Evolutionary conservation across 192 early-diverging fungal genomes (phyloP), one percentile per base, ranked within the genome.

Genomic region (Coemansia sp.): DNA sequence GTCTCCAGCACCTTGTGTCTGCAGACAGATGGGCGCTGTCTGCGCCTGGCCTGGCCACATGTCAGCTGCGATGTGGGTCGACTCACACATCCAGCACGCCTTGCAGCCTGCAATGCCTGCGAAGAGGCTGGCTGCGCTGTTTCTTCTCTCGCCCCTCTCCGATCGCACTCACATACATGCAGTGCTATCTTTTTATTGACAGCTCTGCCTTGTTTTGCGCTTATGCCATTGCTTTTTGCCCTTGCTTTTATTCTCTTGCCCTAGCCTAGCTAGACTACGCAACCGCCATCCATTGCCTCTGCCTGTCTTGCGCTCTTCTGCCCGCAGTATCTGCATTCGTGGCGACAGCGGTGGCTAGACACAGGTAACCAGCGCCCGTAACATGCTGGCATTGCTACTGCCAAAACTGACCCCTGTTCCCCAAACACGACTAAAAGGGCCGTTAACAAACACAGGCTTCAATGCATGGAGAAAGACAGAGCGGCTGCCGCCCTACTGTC

Each of bases 281-380:
- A 32, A 25, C 23, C 53, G 25, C 53, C 24, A 50, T 21, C 10
- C 49, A n/a, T 22, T 35, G 14, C 22, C 14, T 29, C 41, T n/a
- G 11, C 41, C 41, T 45, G 41, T 45, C 32, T 35, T 35, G 32
- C 27, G 27, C 32, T 35, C 32, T 35, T 35, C 32, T 8, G 6
- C 32, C 41, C 53, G 47, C 60, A 61, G 60, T 61, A 61, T 47
- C 60, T 61, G 60, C 60, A 61, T 50, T 37, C 6, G 60, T 61
- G 60, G 60, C 60, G 60, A 47, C 27, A 27, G 49, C 47, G 25
- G 43, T 29, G 24, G 59, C 59, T 17, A n/a, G 59, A 60, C 32
- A 50, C 60, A 48, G 47, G 60, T 61, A 60, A 60, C 43, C 23
- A 24, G 7, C n/a, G 55, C 29, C 55, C 27, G 29, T 37, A 57